A percentile compares a stretch with the other conserved stretches of the same genome.
phyloP scores from a whole-genome alignment of 192 early-diverging fungal genomes.

The Dimargaris xerosporica region DNA sequence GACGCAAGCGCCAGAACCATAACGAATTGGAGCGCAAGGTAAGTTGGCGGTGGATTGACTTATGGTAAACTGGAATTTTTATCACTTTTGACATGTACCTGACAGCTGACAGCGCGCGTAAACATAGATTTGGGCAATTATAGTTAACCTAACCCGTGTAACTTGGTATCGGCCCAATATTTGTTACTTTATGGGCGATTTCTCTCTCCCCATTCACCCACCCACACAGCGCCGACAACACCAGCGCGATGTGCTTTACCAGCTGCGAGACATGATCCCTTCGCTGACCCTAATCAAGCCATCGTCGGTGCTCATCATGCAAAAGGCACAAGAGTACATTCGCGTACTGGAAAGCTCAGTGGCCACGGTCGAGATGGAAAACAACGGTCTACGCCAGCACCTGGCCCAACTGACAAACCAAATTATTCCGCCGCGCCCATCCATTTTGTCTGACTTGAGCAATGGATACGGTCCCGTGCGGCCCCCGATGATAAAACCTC shows the following conservation, averaged over 20 bases:
- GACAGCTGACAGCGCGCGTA: too few relatives aligned
- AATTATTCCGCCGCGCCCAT: background rate
- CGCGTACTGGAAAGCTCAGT: constrained; percentile 26
- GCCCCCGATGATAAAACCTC: too few relatives aligned
- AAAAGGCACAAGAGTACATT: constrained; percentile 34
- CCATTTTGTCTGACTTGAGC: background rate
- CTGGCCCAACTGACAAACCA: background rate
- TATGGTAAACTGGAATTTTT: background rate
- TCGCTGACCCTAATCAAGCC: constrained; percentile 28
- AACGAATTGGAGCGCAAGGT: constrained; percentile 35
- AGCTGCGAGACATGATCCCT: constrained; percentile 31
- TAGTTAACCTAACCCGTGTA: too few relatives aligned
- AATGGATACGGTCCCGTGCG: too few relatives aligned
- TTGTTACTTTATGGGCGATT: too few relatives aligned
- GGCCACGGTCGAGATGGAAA: constrained; percentile 29
- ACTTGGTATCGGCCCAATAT: too few relatives aligned
- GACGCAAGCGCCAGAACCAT: constrained; percentile 30
- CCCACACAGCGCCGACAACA: constrained; percentile 27
- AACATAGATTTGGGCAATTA: too few relatives aligned
- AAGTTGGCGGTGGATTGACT: constrained; percentile 2
- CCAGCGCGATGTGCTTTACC: constrained; percentile 30
- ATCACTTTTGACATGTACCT: background rate
- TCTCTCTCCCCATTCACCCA: too few relatives aligned
- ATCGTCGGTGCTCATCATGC: constrained; percentile 34
- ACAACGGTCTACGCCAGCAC: constrained; percentile 25